Conservation (phyloP, 345 rosid species). For the Combretum micranthum region DNA sequence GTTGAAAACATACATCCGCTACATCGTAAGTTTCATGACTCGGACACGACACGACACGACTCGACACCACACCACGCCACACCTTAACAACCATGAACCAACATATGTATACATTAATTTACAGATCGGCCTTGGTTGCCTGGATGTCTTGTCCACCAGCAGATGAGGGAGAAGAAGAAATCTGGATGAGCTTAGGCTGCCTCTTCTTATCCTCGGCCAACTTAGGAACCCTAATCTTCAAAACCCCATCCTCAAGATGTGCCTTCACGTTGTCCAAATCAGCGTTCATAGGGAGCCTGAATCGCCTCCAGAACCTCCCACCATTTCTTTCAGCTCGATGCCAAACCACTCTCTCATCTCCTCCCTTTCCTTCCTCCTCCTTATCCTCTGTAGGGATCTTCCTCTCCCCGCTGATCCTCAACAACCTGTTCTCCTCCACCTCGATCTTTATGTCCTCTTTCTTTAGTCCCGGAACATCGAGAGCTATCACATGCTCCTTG, state of each 20-base stretch:
- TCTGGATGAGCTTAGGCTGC: constrained; percentile 33
- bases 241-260: constrained; percentile 61
- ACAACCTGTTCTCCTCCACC: constrained; percentile 48
- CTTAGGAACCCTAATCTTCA: constrained; percentile 42
- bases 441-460: constrained; percentile 73
- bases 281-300: constrained; percentile 60
- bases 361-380: constrained; percentile 42
- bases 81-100: too few relatives aligned
- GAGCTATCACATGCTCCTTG: constrained; percentile 42
- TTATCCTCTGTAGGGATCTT: constrained; percentile 45
- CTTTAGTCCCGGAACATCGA: constrained; percentile 73
- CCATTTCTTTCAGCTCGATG: constrained; percentile 62
- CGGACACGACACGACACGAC: too few relatives aligned
- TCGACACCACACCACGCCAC: too few relatives aligned
- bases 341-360: constrained; percentile 20
- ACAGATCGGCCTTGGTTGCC: constrained; percentile 23
- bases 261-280: constrained; percentile 61
- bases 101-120: not conserved
- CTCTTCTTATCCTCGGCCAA: constrained; percentile 43
- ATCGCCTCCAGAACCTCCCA: constrained; percentile 82
- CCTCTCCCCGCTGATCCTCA: constrained; percentile 74
- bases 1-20: too few relatives aligned
- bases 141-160: constrained; percentile 31
- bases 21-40: too few relatives aligned
- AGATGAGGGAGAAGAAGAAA: constrained; percentile 11